Evolutionary conservation across 805 yeast species (phyloP).

Genomic region (Limtongia smithiae): DNA sequence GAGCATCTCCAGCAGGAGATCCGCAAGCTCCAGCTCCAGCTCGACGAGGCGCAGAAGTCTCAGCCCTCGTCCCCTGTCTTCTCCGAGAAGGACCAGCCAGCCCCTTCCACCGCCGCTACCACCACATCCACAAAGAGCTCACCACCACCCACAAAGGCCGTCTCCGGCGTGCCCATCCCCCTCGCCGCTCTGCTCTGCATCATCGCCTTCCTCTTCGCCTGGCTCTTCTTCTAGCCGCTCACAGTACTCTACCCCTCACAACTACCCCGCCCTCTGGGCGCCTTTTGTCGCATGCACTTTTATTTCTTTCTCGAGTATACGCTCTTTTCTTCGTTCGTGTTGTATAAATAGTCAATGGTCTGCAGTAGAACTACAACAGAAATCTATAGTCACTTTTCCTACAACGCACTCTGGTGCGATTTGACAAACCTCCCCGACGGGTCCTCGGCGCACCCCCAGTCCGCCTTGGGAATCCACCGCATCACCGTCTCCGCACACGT

Average conservation of each 20-base stretch:
- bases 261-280: too few species aligned
- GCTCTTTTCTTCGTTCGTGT: too few species aligned
- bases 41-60: constrained; percentile 11
- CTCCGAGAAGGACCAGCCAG: neutral
- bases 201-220: constrained; percentile 57
- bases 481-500: constrained; percentile 95
- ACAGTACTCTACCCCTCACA: too few species aligned
- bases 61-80: constrained; percentile 8
- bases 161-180: constrained; percentile 52
- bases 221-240: constrained; percentile 55
- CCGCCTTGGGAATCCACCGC: constrained; percentile 99
- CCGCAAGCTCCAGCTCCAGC: constrained; percentile 18
- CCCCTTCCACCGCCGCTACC: constrained; percentile 3
- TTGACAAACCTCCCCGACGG: constrained; percentile 97
- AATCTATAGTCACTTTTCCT: constrained; percentile 27
- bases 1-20: constrained; percentile 14
- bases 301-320: too few species aligned
- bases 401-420: constrained; percentile 76
- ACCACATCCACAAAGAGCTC: constrained; percentile 19
- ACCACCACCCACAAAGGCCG: constrained; percentile 18
- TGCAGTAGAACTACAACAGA: too few species aligned
- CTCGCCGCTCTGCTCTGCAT: constrained; percentile 54
- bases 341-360: too few species aligned
- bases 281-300: neutral
- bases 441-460: constrained; percentile 99